A percentile compares a stretch with the other conserved stretches of the same genome.
Evolutionary conservation across 2,329 filamentous ascomycete species (phyloP).

Genomic region (Tricladium varicosporioides): DNA sequence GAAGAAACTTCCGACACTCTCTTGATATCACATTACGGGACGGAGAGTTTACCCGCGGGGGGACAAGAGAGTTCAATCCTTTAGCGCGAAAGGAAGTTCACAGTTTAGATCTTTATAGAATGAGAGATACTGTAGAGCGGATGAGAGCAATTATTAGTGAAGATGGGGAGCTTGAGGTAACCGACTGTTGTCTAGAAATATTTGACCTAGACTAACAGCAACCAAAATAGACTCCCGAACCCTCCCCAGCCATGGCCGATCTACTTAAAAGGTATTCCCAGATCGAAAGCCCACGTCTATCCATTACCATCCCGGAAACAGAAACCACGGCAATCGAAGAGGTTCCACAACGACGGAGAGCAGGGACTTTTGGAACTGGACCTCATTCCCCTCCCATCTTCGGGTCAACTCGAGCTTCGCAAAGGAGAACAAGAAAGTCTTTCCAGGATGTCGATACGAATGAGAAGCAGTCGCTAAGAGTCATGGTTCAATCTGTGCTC

Average conservation of each 20-base stretch:
- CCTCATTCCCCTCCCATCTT: background rate
- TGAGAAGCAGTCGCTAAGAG: background rate
- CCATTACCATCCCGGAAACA: background rate
- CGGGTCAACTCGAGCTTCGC: background rate
- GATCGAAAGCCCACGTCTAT: background rate
- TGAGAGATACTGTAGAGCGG: slow-evolving; percentile 1
- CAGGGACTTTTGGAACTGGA: slow-evolving; percentile 8
- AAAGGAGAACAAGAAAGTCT: background rate
- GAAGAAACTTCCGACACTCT: background rate
- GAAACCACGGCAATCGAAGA: background rate
- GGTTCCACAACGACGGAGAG: background rate
- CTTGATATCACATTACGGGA: background rate
- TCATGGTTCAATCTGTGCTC: slow-evolving; percentile 6
- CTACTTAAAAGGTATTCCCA: too few relatives aligned
- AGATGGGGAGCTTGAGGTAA: slow-evolving; percentile 7
- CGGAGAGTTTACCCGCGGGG: background rate
- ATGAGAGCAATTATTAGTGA: slow-evolving; percentile 1
- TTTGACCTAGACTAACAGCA: background rate
- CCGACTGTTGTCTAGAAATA: too few relatives aligned
- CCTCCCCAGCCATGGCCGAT: background rate
- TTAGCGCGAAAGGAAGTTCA: background rate
- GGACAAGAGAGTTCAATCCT: background rate
- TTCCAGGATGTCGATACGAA: background rate
- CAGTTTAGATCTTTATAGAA: slow-evolving; percentile 3
- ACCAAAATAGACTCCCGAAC: background rate